Evolutionary conservation across 1,284 basidiomycete species (phyloP).

Genomic region (Microbotryum saponariae): DNA sequence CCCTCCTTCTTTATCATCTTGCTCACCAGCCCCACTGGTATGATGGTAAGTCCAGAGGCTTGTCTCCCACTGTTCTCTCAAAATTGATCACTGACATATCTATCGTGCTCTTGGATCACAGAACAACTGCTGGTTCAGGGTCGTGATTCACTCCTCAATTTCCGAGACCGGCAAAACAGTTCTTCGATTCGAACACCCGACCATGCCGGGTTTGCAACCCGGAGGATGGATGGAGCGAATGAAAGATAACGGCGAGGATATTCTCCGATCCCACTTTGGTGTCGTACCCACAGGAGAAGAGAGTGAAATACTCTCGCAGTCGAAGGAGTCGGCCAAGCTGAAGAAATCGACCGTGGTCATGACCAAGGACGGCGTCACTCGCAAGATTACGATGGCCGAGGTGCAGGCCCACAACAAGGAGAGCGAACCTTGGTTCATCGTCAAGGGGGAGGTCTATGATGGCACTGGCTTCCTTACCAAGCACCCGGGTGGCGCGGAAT

Average conservation of each 20-base stretch:
- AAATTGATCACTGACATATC: no score
- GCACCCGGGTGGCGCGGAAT: constrained; percentile 58
- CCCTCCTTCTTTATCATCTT: no score
- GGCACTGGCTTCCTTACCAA: constrained; percentile 52
- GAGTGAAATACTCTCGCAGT: constrained; percentile 1
- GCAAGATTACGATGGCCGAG: constrained; percentile 50
- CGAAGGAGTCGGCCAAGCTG: constrained; percentile 1
- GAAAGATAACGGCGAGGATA: constrained; percentile 49
- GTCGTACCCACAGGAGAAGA: background rate
- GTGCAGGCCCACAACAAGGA: constrained; percentile 46
- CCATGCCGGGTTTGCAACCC: constrained; percentile 49
- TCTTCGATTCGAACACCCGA: constrained; percentile 57
- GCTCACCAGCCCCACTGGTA: no score
- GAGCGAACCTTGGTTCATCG: constrained; percentile 55
- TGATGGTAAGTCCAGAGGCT: no score
- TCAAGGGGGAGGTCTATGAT: constrained; percentile 54
- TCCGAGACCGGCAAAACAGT: constrained; percentile 36
- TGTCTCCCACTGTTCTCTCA: no score
- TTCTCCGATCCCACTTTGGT: constrained; percentile 47
- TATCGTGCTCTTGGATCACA: no score
- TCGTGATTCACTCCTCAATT: constrained; percentile 46
- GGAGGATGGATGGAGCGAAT: constrained; percentile 61
- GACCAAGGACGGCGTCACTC: constrained; percentile 45
- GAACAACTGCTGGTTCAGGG: constrained; percentile 52
- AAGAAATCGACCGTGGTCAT: constrained; percentile 39